A percentile compares a stretch with the other conserved stretches of the same genome.
Conservation (phyloP, 1,284 basidiomycete species). For the Volvariella surrecta region DNA sequence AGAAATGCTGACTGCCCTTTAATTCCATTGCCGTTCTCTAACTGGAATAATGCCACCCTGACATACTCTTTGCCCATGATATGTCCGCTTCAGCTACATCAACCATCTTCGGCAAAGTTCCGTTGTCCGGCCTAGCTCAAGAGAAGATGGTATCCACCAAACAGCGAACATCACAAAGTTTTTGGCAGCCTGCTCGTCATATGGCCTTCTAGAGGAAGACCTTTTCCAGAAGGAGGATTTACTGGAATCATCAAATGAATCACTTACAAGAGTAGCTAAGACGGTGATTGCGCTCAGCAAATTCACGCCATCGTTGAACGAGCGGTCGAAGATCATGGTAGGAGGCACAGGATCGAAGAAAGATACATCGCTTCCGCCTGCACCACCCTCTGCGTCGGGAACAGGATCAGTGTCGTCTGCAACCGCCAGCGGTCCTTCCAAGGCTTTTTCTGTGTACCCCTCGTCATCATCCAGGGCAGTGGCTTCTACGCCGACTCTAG, state of each 20-base stretch:
- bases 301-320: constrained; percentile 40
- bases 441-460: constrained; percentile 6
- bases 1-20: too few relatives aligned
- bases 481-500: constrained; percentile 58
- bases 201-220: constrained; percentile 52
- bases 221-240: constrained; percentile 67
- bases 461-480: constrained; percentile 25
- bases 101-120: constrained; percentile 61
- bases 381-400: constrained; percentile 22
- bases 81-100: constrained; percentile 43
- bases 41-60: too few relatives aligned
- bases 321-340: constrained; percentile 34
- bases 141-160: constrained; percentile 59
- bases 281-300: constrained; percentile 60
- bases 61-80: too few relatives aligned
- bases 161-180: constrained; percentile 68
- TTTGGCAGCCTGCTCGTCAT: constrained; percentile 57
- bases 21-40: too few relatives aligned
- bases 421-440: neutral
- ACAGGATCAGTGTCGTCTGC: constrained; percentile 21
- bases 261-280: constrained; percentile 55
- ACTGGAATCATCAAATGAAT: constrained; percentile 47
- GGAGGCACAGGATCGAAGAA: constrained; percentile 27
- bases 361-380: constrained; percentile 8
- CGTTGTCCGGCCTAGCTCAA: constrained; percentile 53